phyloP scores from a whole-genome alignment of 2,329 filamentous ascomycete species.

The Pyrenochaeta sp. region DNA sequence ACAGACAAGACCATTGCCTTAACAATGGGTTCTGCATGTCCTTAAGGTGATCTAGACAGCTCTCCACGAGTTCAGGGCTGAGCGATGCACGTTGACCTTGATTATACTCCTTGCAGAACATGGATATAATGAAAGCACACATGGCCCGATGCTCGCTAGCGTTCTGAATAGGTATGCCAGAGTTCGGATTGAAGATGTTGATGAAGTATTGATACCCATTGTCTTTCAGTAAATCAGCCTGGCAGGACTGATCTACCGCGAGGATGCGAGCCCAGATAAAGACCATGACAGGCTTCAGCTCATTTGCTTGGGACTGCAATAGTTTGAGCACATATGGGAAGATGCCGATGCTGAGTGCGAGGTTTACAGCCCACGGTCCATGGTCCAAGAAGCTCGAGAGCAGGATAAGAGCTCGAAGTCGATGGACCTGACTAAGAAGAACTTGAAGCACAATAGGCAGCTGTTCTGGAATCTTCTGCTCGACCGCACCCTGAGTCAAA shows the following conservation, averaged over 20 bases:
- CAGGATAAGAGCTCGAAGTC: constrained; percentile 87
- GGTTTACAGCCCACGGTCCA: constrained; percentile 97
- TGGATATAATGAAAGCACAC: constrained; percentile 97
- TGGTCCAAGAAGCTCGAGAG: constrained; percentile 93
- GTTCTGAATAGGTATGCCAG: constrained; percentile 84
- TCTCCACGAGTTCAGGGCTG: constrained; percentile 87
- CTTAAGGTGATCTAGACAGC: constrained; percentile 81
- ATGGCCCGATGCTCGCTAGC: constrained; percentile 96
- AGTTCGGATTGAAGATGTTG: constrained; percentile 84
- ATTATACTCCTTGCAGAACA: constrained; percentile 94
- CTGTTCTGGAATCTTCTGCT: constrained; percentile 89
- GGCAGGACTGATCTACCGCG: constrained; percentile 92
- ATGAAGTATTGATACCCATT: constrained; percentile 98
- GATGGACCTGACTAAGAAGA: constrained; percentile 91
- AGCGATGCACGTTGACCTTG: constrained; percentile 92
- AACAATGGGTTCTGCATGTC: constrained; percentile 88
- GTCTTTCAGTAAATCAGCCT: constrained; percentile 93
- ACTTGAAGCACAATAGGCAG: constrained; percentile 96
- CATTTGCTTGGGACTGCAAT: constrained; percentile 90
- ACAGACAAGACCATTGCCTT: constrained; percentile 94
- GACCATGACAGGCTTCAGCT: constrained; percentile 98
- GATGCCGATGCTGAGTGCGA: constrained; percentile 96
- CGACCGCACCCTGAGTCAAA: constrained; percentile 80
- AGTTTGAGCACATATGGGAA: constrained; percentile 99
- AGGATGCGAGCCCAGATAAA: constrained; percentile 98